A percentile compares a stretch with the other conserved stretches of the same genome.
Evolutionary conservation across 192 early-diverging fungal genomes (phyloP).

Genomic region (Lobosporangium transversale): DNA sequence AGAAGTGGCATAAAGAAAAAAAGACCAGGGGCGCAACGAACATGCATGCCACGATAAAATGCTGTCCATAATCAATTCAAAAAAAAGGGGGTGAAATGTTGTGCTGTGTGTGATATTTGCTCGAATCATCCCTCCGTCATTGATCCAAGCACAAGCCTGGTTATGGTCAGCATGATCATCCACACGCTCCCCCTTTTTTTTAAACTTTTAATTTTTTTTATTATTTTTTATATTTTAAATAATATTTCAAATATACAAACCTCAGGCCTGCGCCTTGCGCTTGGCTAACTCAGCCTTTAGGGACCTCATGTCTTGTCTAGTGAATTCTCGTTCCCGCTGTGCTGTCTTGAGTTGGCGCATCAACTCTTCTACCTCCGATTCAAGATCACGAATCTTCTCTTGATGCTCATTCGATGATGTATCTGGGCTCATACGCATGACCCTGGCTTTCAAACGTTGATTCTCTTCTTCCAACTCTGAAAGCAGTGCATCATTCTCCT

Average conservation of each 20-base stretch:
- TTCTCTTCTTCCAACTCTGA: constrained; percentile 37
- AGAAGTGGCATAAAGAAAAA: neutral
- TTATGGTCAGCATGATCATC: too few species aligned
- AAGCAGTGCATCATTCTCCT: constrained; percentile 34
- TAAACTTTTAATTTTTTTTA: too few species aligned
- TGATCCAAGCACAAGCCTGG: too few species aligned
- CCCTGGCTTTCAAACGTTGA: constrained; percentile 13
- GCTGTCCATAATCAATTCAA: too few species aligned
- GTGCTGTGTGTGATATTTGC: too few species aligned
- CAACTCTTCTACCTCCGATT: constrained; percentile 19
- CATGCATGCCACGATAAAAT: too few species aligned
- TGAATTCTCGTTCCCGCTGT: constrained; percentile 38
- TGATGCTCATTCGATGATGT: constrained; percentile 37
- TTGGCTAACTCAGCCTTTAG: constrained; percentile 34
- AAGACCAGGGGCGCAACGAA: too few species aligned
- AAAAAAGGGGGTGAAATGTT: too few species aligned
- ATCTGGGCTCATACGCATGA: constrained; percentile 31
- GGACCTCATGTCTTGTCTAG: constrained; percentile 35
- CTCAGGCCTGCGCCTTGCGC: constrained; percentile 8
- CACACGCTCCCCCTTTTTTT: too few species aligned
- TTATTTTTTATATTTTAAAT: too few species aligned
- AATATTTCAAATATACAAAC: too few species aligned
- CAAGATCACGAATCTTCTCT: constrained; percentile 37
- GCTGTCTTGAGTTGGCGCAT: constrained; percentile 30
- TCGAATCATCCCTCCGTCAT: too few species aligned